phyloP scores from a whole-genome alignment of 106 monocot species.

The Platanthera guangdongensis region DNA sequence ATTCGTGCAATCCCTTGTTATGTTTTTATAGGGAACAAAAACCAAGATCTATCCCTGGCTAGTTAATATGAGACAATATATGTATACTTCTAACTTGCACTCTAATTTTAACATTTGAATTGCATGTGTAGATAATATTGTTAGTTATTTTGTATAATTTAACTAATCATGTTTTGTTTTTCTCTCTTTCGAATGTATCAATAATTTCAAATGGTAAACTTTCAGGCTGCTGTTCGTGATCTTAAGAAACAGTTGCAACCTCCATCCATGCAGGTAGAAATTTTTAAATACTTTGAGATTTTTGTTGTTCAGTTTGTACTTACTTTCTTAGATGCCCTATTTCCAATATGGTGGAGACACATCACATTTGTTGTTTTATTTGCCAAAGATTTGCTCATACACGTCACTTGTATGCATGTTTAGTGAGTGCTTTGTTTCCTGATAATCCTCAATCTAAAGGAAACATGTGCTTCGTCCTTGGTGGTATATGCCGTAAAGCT shows the following conservation, averaged over 20 bases:
- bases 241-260: conserved; percentile 86
- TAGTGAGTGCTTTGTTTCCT: neutral
- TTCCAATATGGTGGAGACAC: neutral
- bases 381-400: neutral
- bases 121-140: neutral
- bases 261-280: conserved; percentile 75
- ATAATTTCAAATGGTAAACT: conserved; percentile 1
- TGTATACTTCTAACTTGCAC: neutral
- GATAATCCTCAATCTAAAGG: neutral
- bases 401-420: neutral
- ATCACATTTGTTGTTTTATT: neutral
- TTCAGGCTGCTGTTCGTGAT: conserved; percentile 89
- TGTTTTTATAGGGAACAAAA: neutral
- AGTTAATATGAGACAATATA: neutral
- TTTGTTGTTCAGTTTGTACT: neutral
- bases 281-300: neutral
- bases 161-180: neutral
- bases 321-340: neutral
- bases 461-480: neutral
- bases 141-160: neutral
- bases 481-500: neutral
- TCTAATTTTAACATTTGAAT: conserved; percentile 3
- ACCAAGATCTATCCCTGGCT: neutral
- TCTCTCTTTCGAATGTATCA: neutral
- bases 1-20: neutral